A percentile compares a stretch with the other conserved stretches of the same genome.
These are phyloP conservation scores for Aphanoascus verrucosus DNA, from an alignment of 2,329 filamentous ascomycete genomes.

Conservation along the genomic window DNA sequence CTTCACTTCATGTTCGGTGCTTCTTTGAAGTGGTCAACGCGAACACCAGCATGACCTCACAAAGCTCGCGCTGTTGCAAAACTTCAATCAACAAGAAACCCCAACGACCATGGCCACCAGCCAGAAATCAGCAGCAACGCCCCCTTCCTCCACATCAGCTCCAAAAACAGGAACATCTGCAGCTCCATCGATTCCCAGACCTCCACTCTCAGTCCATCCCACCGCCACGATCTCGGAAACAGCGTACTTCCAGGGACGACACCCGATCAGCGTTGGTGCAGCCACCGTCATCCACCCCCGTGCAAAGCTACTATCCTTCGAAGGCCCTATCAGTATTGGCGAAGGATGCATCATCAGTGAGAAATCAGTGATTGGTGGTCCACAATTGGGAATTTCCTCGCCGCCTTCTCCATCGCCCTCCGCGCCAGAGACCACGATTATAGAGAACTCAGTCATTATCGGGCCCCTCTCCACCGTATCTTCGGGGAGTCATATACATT, in stretches of 20 bases:
- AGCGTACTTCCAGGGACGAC: conserved; percentile 47
- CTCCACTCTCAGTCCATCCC: conserved; percentile 29
- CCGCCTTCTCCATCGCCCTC: conserved; percentile 6
- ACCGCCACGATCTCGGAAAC: conserved; percentile 33
- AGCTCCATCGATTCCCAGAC: conserved; percentile 20
- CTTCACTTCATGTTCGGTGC: no score
- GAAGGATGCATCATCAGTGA: conserved; percentile 76
- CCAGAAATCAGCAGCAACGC: conserved; percentile 17
- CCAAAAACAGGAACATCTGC: conserved; percentile 16
- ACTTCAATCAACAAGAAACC: background rate
- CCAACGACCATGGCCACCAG: conserved; percentile 1
- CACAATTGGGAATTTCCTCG: conserved; percentile 25
- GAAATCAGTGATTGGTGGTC: conserved; percentile 36
- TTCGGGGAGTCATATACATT: conserved; percentile 32
- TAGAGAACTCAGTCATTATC: conserved; percentile 33
- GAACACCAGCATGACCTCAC: no score
- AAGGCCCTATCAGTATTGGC: conserved; percentile 70
- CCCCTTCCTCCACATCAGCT: conserved; percentile 19
- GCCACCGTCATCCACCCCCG: conserved; percentile 81
- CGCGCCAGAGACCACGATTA: conserved; percentile 20
- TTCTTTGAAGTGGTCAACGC: no score
- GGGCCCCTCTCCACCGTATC: conserved; percentile 30
- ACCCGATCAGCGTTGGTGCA: conserved; percentile 67
- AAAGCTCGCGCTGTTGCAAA: background rate
- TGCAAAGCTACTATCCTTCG: conserved; percentile 62